Evolutionary conservation across 2,329 filamentous ascomycete genomes (phyloP).

Genomic region (Sporothrix brasiliensis): DNA sequence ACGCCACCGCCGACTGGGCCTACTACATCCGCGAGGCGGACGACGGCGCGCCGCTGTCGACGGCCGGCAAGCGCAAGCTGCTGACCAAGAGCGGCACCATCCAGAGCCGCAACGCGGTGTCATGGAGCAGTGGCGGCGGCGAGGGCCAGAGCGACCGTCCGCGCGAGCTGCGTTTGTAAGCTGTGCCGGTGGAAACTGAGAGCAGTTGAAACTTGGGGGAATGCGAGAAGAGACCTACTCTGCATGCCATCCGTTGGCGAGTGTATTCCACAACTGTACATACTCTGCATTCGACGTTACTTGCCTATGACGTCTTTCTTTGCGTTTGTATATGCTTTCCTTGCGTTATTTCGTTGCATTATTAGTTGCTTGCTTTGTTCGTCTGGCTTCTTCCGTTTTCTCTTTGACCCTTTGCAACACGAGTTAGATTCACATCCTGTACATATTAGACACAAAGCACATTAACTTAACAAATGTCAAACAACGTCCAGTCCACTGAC

Average conservation of each 20-base stretch:
- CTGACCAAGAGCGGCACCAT: conserved; percentile 40
- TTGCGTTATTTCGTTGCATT: neutral
- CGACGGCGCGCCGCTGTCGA: conserved; percentile 33
- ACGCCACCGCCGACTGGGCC: conserved; percentile 45
- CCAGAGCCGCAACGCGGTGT: conserved; percentile 33
- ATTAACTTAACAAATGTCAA: neutral
- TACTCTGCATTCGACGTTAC: conserved; percentile 13
- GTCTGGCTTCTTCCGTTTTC: neutral
- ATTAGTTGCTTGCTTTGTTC: neutral
- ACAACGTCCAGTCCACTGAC: neutral
- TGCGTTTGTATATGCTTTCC: neutral
- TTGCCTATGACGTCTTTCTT: neutral
- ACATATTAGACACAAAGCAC: conserved; percentile 11
- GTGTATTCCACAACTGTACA: conserved; percentile 28
- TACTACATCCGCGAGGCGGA: conserved; percentile 34
- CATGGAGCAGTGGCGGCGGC: conserved; percentile 34
- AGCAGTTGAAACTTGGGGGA: neutral
- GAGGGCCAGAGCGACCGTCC: conserved; percentile 6
- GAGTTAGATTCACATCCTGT: conserved; percentile 17
- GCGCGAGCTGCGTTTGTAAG: neutral
- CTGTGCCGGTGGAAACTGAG: neutral
- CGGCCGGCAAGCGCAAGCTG: conserved; percentile 36
- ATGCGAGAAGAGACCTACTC: neutral
- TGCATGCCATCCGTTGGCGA: conserved; percentile 14
- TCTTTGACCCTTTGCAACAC: neutral